A percentile compares a stretch with the other conserved stretches of the same genome.
phyloP scores from a whole-genome alignment of 2,329 filamentous ascomycete species.

The Botryotinia calthae region DNA sequence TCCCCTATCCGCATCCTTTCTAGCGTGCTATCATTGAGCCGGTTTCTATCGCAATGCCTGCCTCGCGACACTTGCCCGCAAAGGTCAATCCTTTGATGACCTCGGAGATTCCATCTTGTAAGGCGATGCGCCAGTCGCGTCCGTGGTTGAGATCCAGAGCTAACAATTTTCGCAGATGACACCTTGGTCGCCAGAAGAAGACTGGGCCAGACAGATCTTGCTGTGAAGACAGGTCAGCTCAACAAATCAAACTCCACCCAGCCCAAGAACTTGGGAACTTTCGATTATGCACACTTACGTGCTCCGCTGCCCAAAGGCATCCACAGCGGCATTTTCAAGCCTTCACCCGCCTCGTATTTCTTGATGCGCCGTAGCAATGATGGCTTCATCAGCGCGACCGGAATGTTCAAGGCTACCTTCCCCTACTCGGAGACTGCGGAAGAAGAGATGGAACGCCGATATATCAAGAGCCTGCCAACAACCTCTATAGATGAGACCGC shows the following conservation, averaged over 20 bases:
- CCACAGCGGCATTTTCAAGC: constrained; percentile 88
- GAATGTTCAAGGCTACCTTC: constrained; percentile 91
- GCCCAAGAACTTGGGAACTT: constrained; percentile 71
- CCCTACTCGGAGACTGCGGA: constrained; percentile 71
- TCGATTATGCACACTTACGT: constrained; percentile 94
- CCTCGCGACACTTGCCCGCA: constrained; percentile 49
- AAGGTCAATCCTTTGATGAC: constrained; percentile 65
- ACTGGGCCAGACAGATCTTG: constrained; percentile 87
- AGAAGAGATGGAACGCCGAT: constrained; percentile 73
- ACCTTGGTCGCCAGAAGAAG: constrained; percentile 69
- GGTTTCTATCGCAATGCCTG: constrained; percentile 27
- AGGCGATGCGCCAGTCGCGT: constrained; percentile 37
- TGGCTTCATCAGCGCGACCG: constrained; percentile 80
- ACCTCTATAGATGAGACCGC: constrained; percentile 91
- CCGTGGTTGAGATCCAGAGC: constrained; percentile 15
- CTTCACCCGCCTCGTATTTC: constrained; percentile 85
- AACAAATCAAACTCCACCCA: constrained; percentile 69
- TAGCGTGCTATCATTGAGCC: neutral
- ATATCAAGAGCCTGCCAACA: constrained; percentile 77
- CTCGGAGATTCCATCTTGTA: constrained; percentile 64
- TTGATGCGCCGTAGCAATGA: constrained; percentile 89
- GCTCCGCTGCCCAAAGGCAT: constrained; percentile 91
- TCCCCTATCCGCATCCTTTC: constrained; percentile 12
- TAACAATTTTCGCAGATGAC: constrained; percentile 34
- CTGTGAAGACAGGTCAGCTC: constrained; percentile 74